Evolutionary conservation across 202 grass and related monocot genomes (phyloP).

Genomic region (Hordeum pubiflorum): DNA sequence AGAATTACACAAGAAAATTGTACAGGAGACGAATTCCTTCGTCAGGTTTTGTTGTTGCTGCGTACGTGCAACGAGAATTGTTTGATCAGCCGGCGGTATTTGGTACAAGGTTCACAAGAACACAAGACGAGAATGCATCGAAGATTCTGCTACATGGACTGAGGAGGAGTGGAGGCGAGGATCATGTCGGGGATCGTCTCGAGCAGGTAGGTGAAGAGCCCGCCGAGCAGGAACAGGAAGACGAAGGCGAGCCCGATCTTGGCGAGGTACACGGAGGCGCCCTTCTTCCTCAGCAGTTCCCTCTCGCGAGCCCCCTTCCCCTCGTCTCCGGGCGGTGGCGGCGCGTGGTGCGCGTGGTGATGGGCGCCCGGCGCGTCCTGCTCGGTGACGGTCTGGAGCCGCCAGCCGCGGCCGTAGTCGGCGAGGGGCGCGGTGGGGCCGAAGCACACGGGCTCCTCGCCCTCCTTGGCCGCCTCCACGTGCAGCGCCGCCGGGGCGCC

Average conservation of each 20-base stretch:
- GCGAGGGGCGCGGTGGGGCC: slow-evolving; percentile 60
- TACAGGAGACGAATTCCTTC: not conserved
- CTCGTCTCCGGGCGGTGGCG: not conserved
- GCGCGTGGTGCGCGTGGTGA: not conserved
- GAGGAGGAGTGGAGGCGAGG: not conserved
- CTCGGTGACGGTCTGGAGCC: slow-evolving; percentile 61
- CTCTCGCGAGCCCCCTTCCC: slow-evolving; percentile 5
- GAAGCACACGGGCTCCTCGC: slow-evolving; percentile 77
- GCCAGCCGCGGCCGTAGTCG: slow-evolving; percentile 69
- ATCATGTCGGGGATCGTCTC: slow-evolving; percentile 61
- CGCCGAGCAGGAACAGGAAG: slow-evolving; percentile 74
- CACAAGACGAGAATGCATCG: not conserved
- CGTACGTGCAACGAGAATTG: too few relatives aligned
- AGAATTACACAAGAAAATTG: not conserved
- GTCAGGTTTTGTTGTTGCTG: too few relatives aligned
- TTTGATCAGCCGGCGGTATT: not conserved
- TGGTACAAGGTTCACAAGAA: not conserved
- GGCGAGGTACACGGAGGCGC: slow-evolving; percentile 33
- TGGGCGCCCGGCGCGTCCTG: slow-evolving; percentile 32
- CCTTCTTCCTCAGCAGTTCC: not conserved
- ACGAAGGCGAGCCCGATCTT: slow-evolving; percentile 62
- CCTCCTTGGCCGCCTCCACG: slow-evolving; percentile 72
- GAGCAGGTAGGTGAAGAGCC: slow-evolving; percentile 55
- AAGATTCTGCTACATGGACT: slow-evolving; percentile 5
- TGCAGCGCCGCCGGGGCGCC: slow-evolving; percentile 49